Evolutionary conservation across 768 basidiomycete genomes (phyloP), one percentile per base, ranked within the genome.

Genomic region (Amanita brunnescens): DNA sequence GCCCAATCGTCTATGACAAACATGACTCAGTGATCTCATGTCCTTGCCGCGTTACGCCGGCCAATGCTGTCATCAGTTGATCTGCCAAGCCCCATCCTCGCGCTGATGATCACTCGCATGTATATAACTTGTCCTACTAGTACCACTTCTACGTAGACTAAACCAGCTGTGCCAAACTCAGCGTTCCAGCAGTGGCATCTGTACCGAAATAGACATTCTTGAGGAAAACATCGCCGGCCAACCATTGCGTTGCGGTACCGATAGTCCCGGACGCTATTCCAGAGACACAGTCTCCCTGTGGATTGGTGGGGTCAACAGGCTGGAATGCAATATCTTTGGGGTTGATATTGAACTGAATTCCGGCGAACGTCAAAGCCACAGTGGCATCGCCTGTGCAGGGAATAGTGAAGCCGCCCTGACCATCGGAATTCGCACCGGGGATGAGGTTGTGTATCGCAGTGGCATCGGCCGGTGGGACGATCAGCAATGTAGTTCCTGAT

Each of bases 131-230:
- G n/a, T n/a, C 35, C 18, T 21, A 18, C 13, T 30, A 18, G 37
- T 2, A 42, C 13, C 9, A 10, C 7, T 16, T 32, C 26, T 21
- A 42, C 49, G 20, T 40, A 42, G 13, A 24, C 20, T 32, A 74
- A 9, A 70, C 67, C 48, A 80, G 70, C 58, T 77, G 73, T 20
- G 83, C 83, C 53, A 87, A 72, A 21, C 74, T 78, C 29, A 87
- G 69, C 35, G 73, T 68, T 61, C 86, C 83, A 57, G 74, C 73
- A 9, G 54, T 62, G 12, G 78, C 77, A 56, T 88, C 70, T 9
- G 78, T 81, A 5, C 83, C 83, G 62, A 83, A 82, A 62, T 85
- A 86, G 0, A 74, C 84, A 58, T 85, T 88, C 76, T 87, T 87
- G 60, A 87, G 67, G 72, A 87, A 87, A 21, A 81, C 81, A 57